These are phyloP conservation scores for Ascochyta pisi DNA, from an alignment of 2,329 filamentous ascomycete species.

Conservation along the genomic window DNA sequence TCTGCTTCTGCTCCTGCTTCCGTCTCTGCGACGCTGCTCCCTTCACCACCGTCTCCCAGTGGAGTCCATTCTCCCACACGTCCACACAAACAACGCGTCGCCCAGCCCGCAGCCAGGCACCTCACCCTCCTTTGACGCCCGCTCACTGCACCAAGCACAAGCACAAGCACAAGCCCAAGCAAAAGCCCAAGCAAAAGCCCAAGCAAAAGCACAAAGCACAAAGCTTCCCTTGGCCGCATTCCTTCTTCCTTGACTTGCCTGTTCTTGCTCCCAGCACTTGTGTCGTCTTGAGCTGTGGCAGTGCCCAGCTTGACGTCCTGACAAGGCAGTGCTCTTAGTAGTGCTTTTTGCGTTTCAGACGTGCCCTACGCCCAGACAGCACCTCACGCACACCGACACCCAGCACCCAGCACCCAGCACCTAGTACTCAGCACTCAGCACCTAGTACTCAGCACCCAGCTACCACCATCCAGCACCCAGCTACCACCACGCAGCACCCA, in stretches of 20 bases:
- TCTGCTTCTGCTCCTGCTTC: neutral
- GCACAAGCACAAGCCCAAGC: too few relatives aligned
- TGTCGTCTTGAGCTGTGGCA: constrained; percentile 3
- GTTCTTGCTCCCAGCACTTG: neutral
- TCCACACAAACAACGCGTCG: neutral
- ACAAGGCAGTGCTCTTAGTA: neutral
- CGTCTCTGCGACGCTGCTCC: constrained; percentile 25
- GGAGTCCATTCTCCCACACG: constrained; percentile 1
- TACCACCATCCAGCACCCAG: too few relatives aligned
- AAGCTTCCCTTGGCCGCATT: neutral
- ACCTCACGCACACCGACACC: neutral
- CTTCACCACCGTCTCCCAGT: constrained; percentile 27
- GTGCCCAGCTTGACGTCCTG: neutral
- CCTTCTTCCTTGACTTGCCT: neutral
- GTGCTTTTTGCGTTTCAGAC: constrained; percentile 18
- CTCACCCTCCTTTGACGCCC: constrained; percentile 7
- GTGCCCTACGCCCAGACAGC: neutral
- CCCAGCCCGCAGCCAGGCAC: constrained; percentile 3
- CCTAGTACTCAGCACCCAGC: too few relatives aligned
- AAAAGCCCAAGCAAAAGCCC: too few relatives aligned
- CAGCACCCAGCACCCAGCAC: too few relatives aligned
- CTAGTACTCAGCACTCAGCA: too few relatives aligned
- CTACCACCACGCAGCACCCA: too few relatives aligned
- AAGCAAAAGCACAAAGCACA: too few relatives aligned
- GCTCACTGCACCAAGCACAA: neutral